A percentile compares a stretch with the other conserved stretches of the same genome.
Conservation (phyloP, 1,284 basidiomycete genomes). For the Earliella scabrosa region DNA sequence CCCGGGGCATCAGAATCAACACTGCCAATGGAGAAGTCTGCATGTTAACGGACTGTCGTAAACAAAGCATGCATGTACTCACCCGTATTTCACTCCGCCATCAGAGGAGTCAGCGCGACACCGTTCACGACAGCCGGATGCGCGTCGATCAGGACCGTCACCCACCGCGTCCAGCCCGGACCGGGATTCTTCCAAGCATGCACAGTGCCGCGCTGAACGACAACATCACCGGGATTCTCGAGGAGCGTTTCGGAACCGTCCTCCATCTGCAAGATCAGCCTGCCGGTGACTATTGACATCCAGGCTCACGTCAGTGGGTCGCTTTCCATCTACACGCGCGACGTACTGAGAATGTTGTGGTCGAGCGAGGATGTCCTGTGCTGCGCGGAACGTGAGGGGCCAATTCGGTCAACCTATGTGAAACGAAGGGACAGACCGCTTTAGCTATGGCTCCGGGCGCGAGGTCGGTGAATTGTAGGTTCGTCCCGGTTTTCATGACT, state of each 20-base stretch:
- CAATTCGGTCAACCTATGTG: background rate
- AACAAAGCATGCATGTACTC: no score
- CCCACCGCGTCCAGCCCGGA: conserved; percentile 54
- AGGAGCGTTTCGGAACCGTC: conserved; percentile 60
- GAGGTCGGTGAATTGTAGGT: conserved; percentile 59
- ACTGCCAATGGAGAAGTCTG: no score
- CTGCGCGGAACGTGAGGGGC: conserved; percentile 23
- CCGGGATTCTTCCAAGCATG: conserved; percentile 68
- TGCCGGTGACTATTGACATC: conserved; percentile 54
- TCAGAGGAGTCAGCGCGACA: conserved; percentile 40
- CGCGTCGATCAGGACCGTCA: conserved; percentile 57
- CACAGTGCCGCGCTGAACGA: conserved; percentile 61
- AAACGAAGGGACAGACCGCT: conserved; percentile 45
- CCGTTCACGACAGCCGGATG: conserved; percentile 55
- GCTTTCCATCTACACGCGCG: no score
- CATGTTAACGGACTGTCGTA: no score
- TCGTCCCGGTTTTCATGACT: conserved; percentile 50
- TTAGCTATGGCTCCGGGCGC: conserved; percentile 53
- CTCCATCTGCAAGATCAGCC: conserved; percentile 57
- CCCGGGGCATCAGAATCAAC: no score
- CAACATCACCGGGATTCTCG: conserved; percentile 58
- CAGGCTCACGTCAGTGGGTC: no score
- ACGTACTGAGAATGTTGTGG: conserved; percentile 61
- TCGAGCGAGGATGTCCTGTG: conserved; percentile 58
- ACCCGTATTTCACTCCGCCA: background rate